phyloP scores from a whole-genome alignment of 495 filamentous ascomycete species.

The Penicillium arizonense region DNA sequence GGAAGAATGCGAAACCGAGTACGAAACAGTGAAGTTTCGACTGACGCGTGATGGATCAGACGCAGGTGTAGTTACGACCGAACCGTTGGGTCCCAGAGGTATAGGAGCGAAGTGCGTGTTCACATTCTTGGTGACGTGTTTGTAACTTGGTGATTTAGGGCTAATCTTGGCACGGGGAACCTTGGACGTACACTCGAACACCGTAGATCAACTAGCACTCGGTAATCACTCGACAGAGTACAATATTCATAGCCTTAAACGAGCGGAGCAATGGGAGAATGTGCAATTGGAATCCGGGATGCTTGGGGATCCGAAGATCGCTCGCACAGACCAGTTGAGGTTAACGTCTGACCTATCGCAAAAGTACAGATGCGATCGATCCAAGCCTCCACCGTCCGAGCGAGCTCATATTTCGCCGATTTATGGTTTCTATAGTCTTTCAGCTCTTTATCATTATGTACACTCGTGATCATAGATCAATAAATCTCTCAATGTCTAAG shows the following conservation, averaged over 20 bases:
- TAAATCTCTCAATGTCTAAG: not conserved
- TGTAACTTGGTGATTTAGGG: too few relatives aligned
- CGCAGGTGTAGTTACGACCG: constrained; percentile 18
- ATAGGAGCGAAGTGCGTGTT: not conserved
- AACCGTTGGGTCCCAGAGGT: constrained; percentile 2
- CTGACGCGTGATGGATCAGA: constrained; percentile 42
- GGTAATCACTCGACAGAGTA: too few relatives aligned
- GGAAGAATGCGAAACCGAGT: constrained; percentile 2
- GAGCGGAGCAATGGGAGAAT: constrained; percentile 3
- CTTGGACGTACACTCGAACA: too few relatives aligned
- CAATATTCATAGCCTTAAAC: not conserved
- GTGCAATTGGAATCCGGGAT: not conserved
- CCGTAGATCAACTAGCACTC: too few relatives aligned
- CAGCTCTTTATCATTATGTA: too few relatives aligned
- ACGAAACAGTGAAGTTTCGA: constrained; percentile 10
- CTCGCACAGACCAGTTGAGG: constrained; percentile 3
- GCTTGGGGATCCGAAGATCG: constrained; percentile 3
- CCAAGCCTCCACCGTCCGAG: constrained; percentile 12
- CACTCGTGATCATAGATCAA: not conserved
- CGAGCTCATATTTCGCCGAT: constrained; percentile 6
- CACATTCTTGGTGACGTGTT: too few relatives aligned
- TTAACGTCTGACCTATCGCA: constrained; percentile 13
- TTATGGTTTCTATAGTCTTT: not conserved
- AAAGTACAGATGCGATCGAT: constrained; percentile 12
- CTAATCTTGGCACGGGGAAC: too few relatives aligned